These are phyloP conservation scores for Pyrus pyrifolia DNA, from an alignment of 306 rosid species.

Conservation along the genomic window DNA sequence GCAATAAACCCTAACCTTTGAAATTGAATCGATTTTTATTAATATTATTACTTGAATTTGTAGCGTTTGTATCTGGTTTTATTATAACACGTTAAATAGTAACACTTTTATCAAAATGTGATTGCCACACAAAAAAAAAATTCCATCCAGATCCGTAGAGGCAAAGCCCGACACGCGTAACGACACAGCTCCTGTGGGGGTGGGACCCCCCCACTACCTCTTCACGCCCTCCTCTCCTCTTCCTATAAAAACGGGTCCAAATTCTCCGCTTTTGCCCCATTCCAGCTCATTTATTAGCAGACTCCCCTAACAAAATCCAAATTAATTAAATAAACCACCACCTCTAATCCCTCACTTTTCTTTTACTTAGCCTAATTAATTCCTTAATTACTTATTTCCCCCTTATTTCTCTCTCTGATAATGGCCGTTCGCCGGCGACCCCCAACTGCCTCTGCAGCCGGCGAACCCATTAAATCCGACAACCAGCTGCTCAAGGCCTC, in stretches of 20 bases:
- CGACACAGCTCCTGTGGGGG: not conserved
- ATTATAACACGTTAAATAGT: too few species aligned
- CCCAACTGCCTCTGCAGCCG: not conserved
- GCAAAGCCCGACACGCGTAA: not conserved
- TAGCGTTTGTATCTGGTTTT: fast-evolving
- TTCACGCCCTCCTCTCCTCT: not conserved
- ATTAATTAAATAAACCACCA: not conserved
- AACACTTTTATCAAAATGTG: too few species aligned
- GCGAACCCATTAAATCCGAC: not conserved
- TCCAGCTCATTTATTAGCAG: not conserved
- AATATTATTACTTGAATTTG: too few species aligned
- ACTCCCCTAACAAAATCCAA: not conserved
- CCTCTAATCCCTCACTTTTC: not conserved
- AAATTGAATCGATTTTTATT: too few species aligned
- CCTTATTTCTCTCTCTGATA: not conserved
- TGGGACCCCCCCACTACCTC: not conserved
- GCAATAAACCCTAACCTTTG: too few species aligned
- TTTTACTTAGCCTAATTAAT: not conserved
- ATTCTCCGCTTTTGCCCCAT: not conserved
- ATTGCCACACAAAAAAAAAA: too few species aligned
- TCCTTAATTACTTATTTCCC: not conserved
- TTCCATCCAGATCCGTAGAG: not conserved
- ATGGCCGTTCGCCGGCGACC: conserved; percentile 9
- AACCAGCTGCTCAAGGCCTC: not conserved
- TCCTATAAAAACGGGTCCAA: not conserved